Conservation (phyloP, 768 basidiomycete species). For the Mrakia blollopis region DNA sequence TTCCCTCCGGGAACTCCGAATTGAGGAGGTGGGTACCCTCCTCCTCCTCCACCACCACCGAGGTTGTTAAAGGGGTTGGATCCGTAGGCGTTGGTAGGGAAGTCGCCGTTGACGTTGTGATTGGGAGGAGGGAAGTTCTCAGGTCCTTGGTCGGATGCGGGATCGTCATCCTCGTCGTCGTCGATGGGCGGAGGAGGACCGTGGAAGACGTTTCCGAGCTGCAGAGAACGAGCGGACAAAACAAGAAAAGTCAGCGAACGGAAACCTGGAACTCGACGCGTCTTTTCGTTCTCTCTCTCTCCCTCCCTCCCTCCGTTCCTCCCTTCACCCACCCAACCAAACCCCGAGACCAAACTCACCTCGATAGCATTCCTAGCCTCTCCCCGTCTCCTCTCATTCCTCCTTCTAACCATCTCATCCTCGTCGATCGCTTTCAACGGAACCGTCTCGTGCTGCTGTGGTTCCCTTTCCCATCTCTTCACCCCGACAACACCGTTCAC, state of each 20-base stretch:
- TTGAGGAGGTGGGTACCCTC: not conserved
- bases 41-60: too few relatives aligned
- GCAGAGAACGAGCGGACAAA: not conserved
- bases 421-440: constrained; percentile 11
- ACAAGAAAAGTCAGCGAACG: not conserved
- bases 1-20: not conserved
- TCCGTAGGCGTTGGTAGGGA: not conserved
- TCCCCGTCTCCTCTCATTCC: constrained; percentile 29
- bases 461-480: not conserved
- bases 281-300: too few relatives aligned
- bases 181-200: constrained; percentile 14
- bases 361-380: constrained; percentile 32
- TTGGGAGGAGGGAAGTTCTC: not conserved
- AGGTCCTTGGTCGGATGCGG: not conserved
- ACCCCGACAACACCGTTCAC: not conserved
- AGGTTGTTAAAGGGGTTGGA: not conserved
- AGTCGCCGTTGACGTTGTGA: too few relatives aligned
- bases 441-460: not conserved
- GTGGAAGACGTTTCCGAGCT: constrained; percentile 31
- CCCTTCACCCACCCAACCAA: too few relatives aligned
- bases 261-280: too few relatives aligned
- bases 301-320: too few relatives aligned
- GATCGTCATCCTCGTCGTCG: too few relatives aligned
- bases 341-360: constrained; percentile 8
- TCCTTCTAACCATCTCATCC: constrained; percentile 15